A percentile compares a stretch with the other conserved stretches of the same genome.
phyloP scores from a whole-genome alignment of 1,284 basidiomycete species.

The Moniliella sp. region DNA sequence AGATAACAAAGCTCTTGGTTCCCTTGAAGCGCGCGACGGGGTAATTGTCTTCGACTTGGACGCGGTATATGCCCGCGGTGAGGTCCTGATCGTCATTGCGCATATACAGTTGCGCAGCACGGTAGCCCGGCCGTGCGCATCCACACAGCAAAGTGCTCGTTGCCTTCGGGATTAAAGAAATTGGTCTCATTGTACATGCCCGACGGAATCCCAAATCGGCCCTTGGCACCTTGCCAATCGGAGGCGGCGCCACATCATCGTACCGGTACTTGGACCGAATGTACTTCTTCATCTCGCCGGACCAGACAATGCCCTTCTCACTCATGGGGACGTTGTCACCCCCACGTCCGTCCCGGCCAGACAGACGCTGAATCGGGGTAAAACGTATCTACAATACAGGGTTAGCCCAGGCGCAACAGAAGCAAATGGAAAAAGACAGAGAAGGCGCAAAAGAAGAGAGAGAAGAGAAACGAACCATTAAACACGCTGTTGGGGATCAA shows the following conservation, averaged over 20 bases:
- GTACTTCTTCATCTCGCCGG: slow-evolving; percentile 78
- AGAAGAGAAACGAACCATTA: slow-evolving; percentile 47
- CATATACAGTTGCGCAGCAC: slow-evolving; percentile 87
- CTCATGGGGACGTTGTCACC: slow-evolving; percentile 69
- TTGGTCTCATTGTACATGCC: slow-evolving; percentile 35
- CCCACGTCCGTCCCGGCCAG: too few species aligned
- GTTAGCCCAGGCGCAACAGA: too few species aligned
- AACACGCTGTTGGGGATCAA: slow-evolving; percentile 94
- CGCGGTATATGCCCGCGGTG: slow-evolving; percentile 51
- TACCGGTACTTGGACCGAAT: slow-evolving; percentile 21
- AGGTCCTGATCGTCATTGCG: slow-evolving; percentile 64
- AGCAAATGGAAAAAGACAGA: neutral
- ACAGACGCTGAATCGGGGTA: too few species aligned
- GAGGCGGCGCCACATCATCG: slow-evolving; percentile 64
- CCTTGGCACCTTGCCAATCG: slow-evolving; percentile 46
- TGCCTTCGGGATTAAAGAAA: slow-evolving; percentile 53
- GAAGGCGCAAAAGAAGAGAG: neutral
- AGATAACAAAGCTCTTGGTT: slow-evolving; percentile 87
- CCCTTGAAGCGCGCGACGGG: slow-evolving; percentile 76
- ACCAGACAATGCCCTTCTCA: slow-evolving; percentile 69
- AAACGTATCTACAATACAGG: too few species aligned
- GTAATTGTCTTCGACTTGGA: slow-evolving; percentile 71
- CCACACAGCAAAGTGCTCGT: slow-evolving; percentile 98
- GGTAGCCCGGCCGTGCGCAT: slow-evolving; percentile 93
- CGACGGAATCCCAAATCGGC: slow-evolving; percentile 5